These are phyloP conservation scores for Teunomyces cretensis DNA, from an alignment of 805 yeast species.

Conservation along the genomic window DNA sequence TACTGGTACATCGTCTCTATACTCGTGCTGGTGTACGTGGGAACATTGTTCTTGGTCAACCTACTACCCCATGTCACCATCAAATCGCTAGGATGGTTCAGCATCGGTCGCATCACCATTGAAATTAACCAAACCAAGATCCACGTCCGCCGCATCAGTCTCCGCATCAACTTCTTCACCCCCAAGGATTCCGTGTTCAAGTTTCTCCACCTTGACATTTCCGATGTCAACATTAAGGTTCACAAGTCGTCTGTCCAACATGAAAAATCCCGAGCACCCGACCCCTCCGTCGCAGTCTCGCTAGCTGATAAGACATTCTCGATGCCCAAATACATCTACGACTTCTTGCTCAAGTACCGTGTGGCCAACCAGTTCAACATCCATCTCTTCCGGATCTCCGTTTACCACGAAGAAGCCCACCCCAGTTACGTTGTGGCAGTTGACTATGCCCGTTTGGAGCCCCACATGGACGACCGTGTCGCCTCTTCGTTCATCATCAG, in stretches of 20 bases:
- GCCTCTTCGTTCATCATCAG: constrained; percentile 15
- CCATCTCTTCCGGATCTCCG: constrained; percentile 17
- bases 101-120: constrained; percentile 24
- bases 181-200: constrained; percentile 24
- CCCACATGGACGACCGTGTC: constrained; percentile 1
- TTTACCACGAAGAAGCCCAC: constrained; percentile 3
- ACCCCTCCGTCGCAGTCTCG: constrained; percentile 5
- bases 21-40: constrained; percentile 16
- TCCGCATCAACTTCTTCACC: constrained; percentile 23
- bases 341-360: constrained; percentile 16
- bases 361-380: constrained; percentile 25
- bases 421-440: not conserved
- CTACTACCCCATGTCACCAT: constrained; percentile 26
- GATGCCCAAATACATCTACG: constrained; percentile 19
- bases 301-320: constrained; percentile 1
- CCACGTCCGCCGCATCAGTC: constrained; percentile 16
- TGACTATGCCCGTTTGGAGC: constrained; percentile 6
- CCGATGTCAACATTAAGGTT: constrained; percentile 16
- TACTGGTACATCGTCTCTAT: not conserved
- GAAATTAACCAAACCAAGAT: constrained; percentile 13
- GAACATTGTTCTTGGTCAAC: constrained; percentile 19
- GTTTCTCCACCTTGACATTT: constrained; percentile 26
- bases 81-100: constrained; percentile 31
- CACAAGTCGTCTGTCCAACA: not conserved
- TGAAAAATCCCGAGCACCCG: constrained; percentile 4